Base-by-base conservation (phyloP, 805 yeast genomes). In the Torulaspora maleeae region DNA sequence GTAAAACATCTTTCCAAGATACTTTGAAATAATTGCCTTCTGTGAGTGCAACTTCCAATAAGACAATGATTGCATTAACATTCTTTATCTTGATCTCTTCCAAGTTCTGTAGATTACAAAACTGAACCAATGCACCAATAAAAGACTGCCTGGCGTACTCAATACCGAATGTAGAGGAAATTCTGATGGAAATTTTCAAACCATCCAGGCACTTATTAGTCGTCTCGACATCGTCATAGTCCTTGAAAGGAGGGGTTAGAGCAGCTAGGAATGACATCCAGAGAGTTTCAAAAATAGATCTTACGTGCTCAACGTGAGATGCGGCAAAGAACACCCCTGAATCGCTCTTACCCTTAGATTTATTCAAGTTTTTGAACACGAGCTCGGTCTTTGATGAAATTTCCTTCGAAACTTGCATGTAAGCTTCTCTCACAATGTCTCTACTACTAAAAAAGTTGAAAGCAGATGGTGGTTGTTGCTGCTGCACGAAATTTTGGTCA, bases 251-350 rank as follows among this genome's bases (percentile, higher is more conserved):
- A 3, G 95, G 91, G 0, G 97, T 89, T 40, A 93, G 73, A 0
- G 95, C 97, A 5, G 98, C 98, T 53, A 93, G 73, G 38, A 93
- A 78, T 0, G 97, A 88, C 96, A 95, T 90, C 99, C 99, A 93
- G 36, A 86, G 70, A 13, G 87, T 87, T 57, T 91, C 96, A 68
- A 93, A 91, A 60, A 95, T 86, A 1, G 97, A 90, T 61, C 78
- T 83, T 12, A 91, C 95, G 61, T 91, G 96, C 55, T 88, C 95
- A 12, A 86, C 78, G 58, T 86, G 91, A 1, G 89, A 78, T 0
- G 97, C 97, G 15, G 82, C 79, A 64, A 87, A 86, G 60, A 82
- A 90, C 0, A 78, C 74, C 15, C 66, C 68, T 25, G 71, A 69
- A 17, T 72, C 67, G 36, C 72, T 75, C 41, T 66, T 70, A 12